A percentile compares a stretch with the other conserved stretches of the same genome.
phyloP scores from a whole-genome alignment of 1,139 yeast genomes.

The Taphrina betulina region DNA sequence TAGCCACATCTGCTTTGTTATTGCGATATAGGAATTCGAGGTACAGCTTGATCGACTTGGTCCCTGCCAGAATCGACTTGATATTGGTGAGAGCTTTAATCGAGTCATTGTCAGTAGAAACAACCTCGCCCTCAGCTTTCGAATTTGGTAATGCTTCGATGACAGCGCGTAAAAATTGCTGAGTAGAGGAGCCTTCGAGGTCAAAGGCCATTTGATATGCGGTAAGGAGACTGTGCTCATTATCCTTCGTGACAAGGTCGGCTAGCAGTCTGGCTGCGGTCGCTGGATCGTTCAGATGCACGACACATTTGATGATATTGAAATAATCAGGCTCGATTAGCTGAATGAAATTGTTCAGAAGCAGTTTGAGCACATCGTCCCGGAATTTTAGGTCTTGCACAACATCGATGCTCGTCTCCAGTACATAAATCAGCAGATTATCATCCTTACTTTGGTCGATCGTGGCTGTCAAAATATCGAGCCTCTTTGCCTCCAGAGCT shows the following conservation, averaged over 20 bases:
- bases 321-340: slow-evolving; percentile 72
- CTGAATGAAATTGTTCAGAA: slow-evolving; percentile 61
- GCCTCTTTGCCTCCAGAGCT: slow-evolving; percentile 80
- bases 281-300: slow-evolving; percentile 74
- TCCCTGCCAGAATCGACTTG: slow-evolving; percentile 69
- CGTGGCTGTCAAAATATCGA: slow-evolving; percentile 68
- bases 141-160: slow-evolving; percentile 48
- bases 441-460: slow-evolving; percentile 36
- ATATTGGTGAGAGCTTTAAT: slow-evolving; percentile 15
- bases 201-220: slow-evolving; percentile 97
- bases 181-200: slow-evolving; percentile 88
- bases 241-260: slow-evolving; percentile 52
- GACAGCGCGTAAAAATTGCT: slow-evolving; percentile 73
- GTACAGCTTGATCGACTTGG: slow-evolving; percentile 91
- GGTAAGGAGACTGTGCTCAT: slow-evolving; percentile 50
- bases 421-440: slow-evolving; percentile 69
- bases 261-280: slow-evolving; percentile 70
- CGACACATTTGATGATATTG: slow-evolving; percentile 77
- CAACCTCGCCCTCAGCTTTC: slow-evolving; percentile 44
- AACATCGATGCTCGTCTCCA: slow-evolving; percentile 68
- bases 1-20: slow-evolving; percentile 80
- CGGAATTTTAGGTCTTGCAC: slow-evolving; percentile 68
- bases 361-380: slow-evolving; percentile 49
- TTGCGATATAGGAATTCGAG: slow-evolving; percentile 83
- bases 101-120: background rate